Conservation (phyloP, 345 rosid genomes). For the Salix dunnii region DNA sequence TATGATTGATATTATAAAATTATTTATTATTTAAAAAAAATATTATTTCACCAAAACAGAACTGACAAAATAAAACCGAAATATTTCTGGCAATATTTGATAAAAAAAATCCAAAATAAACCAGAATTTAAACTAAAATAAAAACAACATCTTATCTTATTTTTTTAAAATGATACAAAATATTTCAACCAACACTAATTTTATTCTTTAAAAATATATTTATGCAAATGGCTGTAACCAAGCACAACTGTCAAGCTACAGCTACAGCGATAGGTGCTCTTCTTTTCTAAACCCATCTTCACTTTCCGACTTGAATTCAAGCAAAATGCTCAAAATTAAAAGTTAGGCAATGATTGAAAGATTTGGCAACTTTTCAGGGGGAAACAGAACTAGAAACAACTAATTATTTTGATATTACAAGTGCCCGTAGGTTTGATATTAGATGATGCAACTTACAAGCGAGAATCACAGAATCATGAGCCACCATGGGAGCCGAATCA, state of each 20-base stretch:
- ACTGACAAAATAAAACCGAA: rapidly evolving
- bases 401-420: not conserved
- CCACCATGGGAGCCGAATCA: constrained; percentile 1
- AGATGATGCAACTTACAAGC: constrained; percentile 17
- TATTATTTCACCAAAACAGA: too few species aligned
- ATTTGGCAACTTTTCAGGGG: not conserved
- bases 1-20: too few species aligned
- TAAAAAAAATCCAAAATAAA: rapidly evolving
- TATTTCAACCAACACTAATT: not conserved
- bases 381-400: not conserved
- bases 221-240: not conserved
- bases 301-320: too few species aligned
- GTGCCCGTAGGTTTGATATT: constrained; percentile 3
- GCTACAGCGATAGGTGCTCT: too few species aligned
- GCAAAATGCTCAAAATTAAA: too few species aligned
- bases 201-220: constrained; percentile 7
- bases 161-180: too few species aligned
- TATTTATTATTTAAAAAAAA: too few species aligned
- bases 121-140: rapidly evolving
- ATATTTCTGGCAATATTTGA: too few species aligned
- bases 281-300: too few species aligned
- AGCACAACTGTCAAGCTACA: not conserved
- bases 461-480: constrained; percentile 7
- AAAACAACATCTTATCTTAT: too few species aligned
- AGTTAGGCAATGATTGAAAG: too few species aligned